Base-by-base conservation (phyloP, 805 yeast genomes). In the Hanseniaspora osmophila region DNA sequence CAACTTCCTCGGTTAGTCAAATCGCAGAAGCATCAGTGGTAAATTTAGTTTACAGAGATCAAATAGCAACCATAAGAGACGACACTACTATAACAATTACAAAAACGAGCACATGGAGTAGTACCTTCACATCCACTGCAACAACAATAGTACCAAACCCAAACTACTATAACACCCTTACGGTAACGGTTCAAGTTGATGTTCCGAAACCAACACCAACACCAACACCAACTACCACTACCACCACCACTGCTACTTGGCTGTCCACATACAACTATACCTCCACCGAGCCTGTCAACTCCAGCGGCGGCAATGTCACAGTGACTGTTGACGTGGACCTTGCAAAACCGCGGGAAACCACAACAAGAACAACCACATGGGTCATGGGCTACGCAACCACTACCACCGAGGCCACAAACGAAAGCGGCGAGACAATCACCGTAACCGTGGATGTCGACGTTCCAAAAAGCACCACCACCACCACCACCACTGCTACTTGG, bases 171-270 rank as follows among this genome's bases (percentile, higher is more conserved):
- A 41, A 44, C 27, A 37, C 42, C 2, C 32, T 43, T 13, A 40
- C 42, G 16, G 33, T 46, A 15, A 17, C 32, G 2, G 37, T 46
- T 27, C 41, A 40, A 18, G n/a, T 47, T 12, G 42, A 37, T 40
- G 40, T 47, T 18, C 46, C 48, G 41, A 13, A 32, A 7, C 13
- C 41, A 9, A 38, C 15, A 4, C 13, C 41, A 9, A 38, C 15
- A 4, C 46, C 48, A 44, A 13, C 33, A 7, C 13, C 41, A 9
- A 38, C 15, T 2, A 16, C 38, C n/a, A 32, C 39, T 12, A 29
- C 65, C 4, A 33, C 48, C 11, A 52, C 55, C n/a, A 50, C 44
- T 9, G 54, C 60, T 10, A 49, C 56, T 1, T 54, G 50, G 40
- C 39, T 50, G n/a, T 53, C 54, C 19, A 47, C 43, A 10, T 42